Conservation (phyloP, 139 green algal genomes). For the Tetradesmus obliquus region DNA sequence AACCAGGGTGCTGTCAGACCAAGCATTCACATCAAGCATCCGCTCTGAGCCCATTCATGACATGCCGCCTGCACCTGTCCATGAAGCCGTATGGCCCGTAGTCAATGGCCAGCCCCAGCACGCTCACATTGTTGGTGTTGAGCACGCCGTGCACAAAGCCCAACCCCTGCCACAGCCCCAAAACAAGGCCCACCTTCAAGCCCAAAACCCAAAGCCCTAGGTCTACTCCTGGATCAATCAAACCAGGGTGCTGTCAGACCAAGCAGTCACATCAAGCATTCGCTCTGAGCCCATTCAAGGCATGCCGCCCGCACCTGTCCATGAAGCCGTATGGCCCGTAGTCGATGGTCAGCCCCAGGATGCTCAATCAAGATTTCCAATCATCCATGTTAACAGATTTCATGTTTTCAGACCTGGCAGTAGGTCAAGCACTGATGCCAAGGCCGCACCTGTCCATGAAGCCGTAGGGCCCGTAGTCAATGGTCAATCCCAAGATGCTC, state of each 20-base stretch:
- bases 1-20: too few relatives aligned
- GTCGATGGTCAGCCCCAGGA: conserved; percentile 71
- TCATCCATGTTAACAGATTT: too few relatives aligned
- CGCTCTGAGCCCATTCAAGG: neutral
- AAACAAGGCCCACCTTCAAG: neutral
- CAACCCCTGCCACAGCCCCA: conserved; percentile 72
- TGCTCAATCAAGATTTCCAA: neutral
- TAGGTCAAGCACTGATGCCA: neutral
- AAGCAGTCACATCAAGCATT: neutral
- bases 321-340: conserved; percentile 53
- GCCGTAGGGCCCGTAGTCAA: conserved; percentile 67
- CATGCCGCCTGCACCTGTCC: conserved; percentile 32
- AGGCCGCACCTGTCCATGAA: conserved; percentile 36
- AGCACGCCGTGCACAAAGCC: conserved; percentile 70
- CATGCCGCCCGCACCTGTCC: conserved; percentile 33
- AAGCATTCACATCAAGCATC: neutral
- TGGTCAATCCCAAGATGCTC: conserved; percentile 69
- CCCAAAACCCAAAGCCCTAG: too few relatives aligned
- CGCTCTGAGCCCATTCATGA: neutral
- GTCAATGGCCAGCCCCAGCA: conserved; percentile 70
- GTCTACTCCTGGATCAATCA: too few relatives aligned
- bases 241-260: too few relatives aligned
- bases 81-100: conserved; percentile 53
- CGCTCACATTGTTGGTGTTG: conserved; percentile 72
- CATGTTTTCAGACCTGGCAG: too few relatives aligned